A percentile compares a stretch with the other conserved stretches of the same genome.
phyloP scores from a whole-genome alignment of 1,284 basidiomycete species.

The Phellinidium pouzarii region DNA sequence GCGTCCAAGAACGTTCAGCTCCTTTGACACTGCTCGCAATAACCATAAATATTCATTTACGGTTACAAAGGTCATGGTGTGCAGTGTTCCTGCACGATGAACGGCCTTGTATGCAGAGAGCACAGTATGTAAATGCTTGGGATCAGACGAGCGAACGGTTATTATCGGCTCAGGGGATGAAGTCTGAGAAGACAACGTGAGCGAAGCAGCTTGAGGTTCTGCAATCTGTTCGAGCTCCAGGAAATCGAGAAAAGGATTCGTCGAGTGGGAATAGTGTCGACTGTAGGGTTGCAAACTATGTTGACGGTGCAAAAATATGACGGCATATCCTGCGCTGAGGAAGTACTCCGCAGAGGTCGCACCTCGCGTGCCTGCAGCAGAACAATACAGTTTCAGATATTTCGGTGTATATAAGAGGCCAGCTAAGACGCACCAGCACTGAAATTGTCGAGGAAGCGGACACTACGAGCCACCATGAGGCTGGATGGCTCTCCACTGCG shows the following conservation, averaged over 20 bases:
- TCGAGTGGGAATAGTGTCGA: constrained; percentile 94
- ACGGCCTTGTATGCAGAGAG: constrained; percentile 80
- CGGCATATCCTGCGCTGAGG: constrained; percentile 87
- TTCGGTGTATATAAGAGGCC: not conserved
- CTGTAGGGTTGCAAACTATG: constrained; percentile 97
- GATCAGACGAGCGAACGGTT: constrained; percentile 59
- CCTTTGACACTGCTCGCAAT: constrained; percentile 74
- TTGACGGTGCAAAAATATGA: constrained; percentile 97
- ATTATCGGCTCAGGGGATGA: constrained; percentile 38
- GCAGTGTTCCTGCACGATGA: constrained; percentile 65
- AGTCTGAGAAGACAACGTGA: constrained; percentile 21
- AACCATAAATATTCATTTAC: constrained; percentile 97
- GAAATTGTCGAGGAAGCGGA: constrained; percentile 98
- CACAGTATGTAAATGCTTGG: constrained; percentile 64
- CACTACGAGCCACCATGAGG: constrained; percentile 45
- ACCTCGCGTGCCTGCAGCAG: constrained; percentile 76
- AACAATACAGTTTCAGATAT: not conserved
- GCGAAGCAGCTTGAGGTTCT: not conserved
- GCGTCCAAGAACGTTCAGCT: constrained; percentile 61
- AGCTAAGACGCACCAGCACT: constrained; percentile 69
- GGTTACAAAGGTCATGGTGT: constrained; percentile 88
- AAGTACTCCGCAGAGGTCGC: constrained; percentile 99
- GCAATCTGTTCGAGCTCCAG: constrained; percentile 60
- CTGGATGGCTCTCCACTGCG: constrained; percentile 1
- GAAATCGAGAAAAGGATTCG: constrained; percentile 95